These are phyloP conservation scores for Aureobasidium uvarum DNA, from an alignment of 2,329 filamentous ascomycete species.

Conservation along the genomic window DNA sequence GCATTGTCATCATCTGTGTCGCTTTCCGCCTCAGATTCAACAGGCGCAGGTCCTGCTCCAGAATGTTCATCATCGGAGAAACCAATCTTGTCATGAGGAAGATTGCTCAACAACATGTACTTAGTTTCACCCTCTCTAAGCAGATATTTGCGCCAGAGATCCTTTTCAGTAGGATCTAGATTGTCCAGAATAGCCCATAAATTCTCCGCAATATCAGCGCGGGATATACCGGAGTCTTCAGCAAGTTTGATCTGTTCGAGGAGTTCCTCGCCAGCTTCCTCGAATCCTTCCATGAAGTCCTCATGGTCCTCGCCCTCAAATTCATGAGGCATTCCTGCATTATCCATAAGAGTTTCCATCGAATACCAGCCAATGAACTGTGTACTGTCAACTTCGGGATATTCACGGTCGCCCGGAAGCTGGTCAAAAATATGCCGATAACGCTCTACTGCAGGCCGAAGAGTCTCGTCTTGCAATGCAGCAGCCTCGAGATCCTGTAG, in stretches of 20 bases:
- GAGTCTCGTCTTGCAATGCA: constrained; percentile 19
- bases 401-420: background rate
- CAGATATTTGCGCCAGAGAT: constrained; percentile 12
- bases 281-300: constrained; percentile 7
- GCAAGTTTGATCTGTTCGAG: constrained; percentile 25
- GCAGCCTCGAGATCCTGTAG: constrained; percentile 19
- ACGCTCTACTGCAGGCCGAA: constrained; percentile 30
- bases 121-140: constrained; percentile 7
- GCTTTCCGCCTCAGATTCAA: background rate
- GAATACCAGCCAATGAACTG: constrained; percentile 33
- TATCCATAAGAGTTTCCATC: constrained; percentile 33
- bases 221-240: constrained; percentile 1
- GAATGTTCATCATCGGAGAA: background rate
- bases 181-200: constrained; percentile 12
- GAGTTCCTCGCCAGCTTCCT: constrained; percentile 22
- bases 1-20: background rate
- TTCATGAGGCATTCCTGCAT: constrained; percentile 30
- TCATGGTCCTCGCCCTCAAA: constrained; percentile 19
- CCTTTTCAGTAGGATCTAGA: background rate
- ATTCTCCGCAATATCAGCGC: background rate
- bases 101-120: constrained; percentile 14
- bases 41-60: background rate
- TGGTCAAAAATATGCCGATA: constrained; percentile 1
- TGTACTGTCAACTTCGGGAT: background rate
- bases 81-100: background rate